Conservation (phyloP, 495 filamentous ascomycete species). For the Xylaria bambusicola region DNA sequence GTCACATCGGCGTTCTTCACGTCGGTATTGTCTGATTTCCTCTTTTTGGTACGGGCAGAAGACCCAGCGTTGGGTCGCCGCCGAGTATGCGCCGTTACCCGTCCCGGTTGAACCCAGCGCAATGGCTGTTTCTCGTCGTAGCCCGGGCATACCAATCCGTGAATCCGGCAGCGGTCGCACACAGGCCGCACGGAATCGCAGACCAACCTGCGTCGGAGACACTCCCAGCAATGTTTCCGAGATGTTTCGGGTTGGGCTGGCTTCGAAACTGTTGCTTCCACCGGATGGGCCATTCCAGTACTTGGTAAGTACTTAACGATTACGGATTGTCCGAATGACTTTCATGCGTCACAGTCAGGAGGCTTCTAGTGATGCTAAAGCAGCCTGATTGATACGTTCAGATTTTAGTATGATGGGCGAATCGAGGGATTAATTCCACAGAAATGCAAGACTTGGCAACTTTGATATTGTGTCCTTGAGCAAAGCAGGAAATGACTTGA, state of each 20-base stretch:
- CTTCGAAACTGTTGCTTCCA: background rate
- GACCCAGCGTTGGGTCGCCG: too few species aligned
- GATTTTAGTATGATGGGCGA: background rate
- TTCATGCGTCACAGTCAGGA: too few species aligned
- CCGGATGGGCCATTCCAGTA: background rate
- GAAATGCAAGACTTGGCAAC: background rate
- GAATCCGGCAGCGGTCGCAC: conserved; percentile 31
- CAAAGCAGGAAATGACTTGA: background rate
- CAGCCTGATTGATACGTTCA: background rate
- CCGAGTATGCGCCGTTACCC: conserved; percentile 27
- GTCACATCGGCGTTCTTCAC: background rate
- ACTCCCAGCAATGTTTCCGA: conserved; percentile 43
- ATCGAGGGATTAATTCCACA: background rate
- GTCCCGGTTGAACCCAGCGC: conserved; percentile 34
- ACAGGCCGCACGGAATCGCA: conserved; percentile 37
- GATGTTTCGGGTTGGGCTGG: background rate
- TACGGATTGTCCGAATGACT: too few species aligned
- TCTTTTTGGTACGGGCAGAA: too few species aligned
- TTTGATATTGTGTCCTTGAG: background rate
- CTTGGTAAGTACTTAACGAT: too few species aligned
- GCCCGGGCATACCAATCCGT: conserved; percentile 30
- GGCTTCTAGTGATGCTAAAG: too few species aligned
- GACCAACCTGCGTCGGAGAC: conserved; percentile 38
- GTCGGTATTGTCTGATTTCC: too few species aligned
- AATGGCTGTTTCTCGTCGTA: conserved; percentile 37